Evolutionary conservation across 352 stramenopile genomes (phyloP), one percentile per base, ranked within the genome.

Genomic region (Phytopythium sindhum): DNA sequence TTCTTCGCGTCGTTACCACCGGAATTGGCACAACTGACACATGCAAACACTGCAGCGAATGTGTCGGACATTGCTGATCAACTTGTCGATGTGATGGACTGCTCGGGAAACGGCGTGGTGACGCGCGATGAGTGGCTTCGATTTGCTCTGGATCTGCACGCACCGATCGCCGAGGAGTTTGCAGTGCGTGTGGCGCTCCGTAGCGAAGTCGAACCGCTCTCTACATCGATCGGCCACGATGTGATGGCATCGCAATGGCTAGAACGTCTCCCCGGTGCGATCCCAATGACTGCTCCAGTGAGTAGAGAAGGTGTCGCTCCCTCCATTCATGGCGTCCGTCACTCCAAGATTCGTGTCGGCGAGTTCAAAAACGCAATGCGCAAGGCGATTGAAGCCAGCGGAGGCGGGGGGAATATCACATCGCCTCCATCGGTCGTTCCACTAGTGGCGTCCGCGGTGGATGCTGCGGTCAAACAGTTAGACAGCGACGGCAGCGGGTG

Each of bases 401-500:
- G 52, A 56, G 44, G 35, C 41, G 31, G 48, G 7, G 10, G 26
- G 0, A 17, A 23, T 26, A 17, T 15, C 26, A n/a, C 55, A 39
- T 42, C 66, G 42, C 60, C 42, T 66, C 54, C 58, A 39, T 19
- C 44, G 68, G 59, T 65, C 14, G 54, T 50, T 29, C 39, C 35
- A 14, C 12, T 50, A 14, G 54, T 50, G 21, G 35, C 12, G 4
- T 37, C 41, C 15, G 56, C 41, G 23, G 24, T 61, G 19, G 42
- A 61, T 42, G 33, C 72, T 44, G 19, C 53, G 0, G 60, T 82
- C 6, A 69, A 74, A n/a, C 67, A 59, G 26, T 65, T 91, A 5
- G 81, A 93, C 60, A 75, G 65, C 9, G 78, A 91, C 56, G 53
- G 56, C 14, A 93, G 85, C 35, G 79, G 79, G 12, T 91, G 81